A percentile compares a stretch with the other conserved stretches of the same genome.
phyloP scores from a whole-genome alignment of 495 filamentous ascomycete genomes.

The Sporormia fimetaria region DNA sequence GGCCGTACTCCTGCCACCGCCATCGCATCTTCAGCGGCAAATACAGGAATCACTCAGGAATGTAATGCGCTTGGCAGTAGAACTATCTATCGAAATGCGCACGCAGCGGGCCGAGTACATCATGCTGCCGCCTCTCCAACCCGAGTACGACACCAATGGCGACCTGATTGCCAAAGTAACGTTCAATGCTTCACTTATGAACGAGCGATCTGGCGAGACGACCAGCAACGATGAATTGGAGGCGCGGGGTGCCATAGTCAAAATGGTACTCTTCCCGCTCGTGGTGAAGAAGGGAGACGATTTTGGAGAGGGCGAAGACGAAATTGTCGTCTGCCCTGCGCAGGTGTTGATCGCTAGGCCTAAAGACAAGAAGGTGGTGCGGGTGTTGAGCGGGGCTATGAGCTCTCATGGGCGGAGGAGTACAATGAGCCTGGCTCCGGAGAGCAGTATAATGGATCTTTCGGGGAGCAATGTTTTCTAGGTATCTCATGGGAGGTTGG shows the following conservation, averaged over 20 bases:
- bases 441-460: conserved; percentile 23
- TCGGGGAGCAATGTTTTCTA: conserved; percentile 22
- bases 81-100: conserved; percentile 89
- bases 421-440: conserved; percentile 26
- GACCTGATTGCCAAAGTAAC: conserved; percentile 69
- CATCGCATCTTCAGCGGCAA: conserved; percentile 57
- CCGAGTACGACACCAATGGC: conserved; percentile 86
- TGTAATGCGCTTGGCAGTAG: conserved; percentile 71
- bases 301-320: conserved; percentile 67
- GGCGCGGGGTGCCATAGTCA: conserved; percentile 59
- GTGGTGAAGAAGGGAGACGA: conserved; percentile 93
- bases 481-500: too few relatives aligned
- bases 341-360: conserved; percentile 65
- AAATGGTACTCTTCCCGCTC: conserved; percentile 84
- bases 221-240: conserved; percentile 68
- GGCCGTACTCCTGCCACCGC: conserved; percentile 67
- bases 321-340: conserved; percentile 86
- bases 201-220: conserved; percentile 66
- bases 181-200: conserved; percentile 88
- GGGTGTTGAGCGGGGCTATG: conserved; percentile 36
- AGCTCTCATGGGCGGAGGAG: conserved; percentile 30
- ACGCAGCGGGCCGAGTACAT: conserved; percentile 91
- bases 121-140: conserved; percentile 91
- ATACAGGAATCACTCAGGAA: conserved; percentile 71
- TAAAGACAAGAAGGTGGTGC: conserved; percentile 35